Conservation (phyloP, 1,284 basidiomycete species). For the Dichomitus squalens region DNA sequence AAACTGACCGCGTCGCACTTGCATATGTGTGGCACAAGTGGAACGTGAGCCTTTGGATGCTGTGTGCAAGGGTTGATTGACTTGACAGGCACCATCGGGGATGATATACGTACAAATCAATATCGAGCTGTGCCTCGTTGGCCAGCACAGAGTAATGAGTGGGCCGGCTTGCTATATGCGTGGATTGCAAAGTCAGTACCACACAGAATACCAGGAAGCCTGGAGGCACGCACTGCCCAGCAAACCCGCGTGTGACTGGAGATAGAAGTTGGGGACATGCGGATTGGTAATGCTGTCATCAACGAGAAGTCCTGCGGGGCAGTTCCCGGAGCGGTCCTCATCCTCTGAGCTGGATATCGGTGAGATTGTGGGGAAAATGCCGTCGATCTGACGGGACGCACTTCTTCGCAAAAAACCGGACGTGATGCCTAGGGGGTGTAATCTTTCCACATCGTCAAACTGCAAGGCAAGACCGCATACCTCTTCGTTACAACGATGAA, state of each 20-base stretch:
- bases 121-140: constrained; percentile 46
- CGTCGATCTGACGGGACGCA: background rate
- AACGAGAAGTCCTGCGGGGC: constrained; percentile 50
- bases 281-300: constrained; percentile 47
- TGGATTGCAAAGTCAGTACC: background rate
- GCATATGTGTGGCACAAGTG: constrained; percentile 57
- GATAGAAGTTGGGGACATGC: constrained; percentile 53
- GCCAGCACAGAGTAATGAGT: constrained; percentile 61
- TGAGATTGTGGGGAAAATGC: background rate
- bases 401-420: constrained; percentile 49
- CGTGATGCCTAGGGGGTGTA: constrained; percentile 46
- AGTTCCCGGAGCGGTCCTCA: constrained; percentile 48
- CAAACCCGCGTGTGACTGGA: constrained; percentile 52
- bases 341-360: background rate
- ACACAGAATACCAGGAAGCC: background rate
- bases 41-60: constrained; percentile 56
- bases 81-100: background rate
- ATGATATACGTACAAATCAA: constrained; percentile 35
- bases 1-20: constrained; percentile 63
- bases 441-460: background rate
- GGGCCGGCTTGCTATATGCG: constrained; percentile 45
- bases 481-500: constrained; percentile 62
- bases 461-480: constrained; percentile 27
- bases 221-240: constrained; percentile 33
- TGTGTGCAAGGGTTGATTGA: constrained; percentile 26